Base-by-base conservation (phyloP, 148 eudicot species). In the Fagopyrum esculentum region DNA sequence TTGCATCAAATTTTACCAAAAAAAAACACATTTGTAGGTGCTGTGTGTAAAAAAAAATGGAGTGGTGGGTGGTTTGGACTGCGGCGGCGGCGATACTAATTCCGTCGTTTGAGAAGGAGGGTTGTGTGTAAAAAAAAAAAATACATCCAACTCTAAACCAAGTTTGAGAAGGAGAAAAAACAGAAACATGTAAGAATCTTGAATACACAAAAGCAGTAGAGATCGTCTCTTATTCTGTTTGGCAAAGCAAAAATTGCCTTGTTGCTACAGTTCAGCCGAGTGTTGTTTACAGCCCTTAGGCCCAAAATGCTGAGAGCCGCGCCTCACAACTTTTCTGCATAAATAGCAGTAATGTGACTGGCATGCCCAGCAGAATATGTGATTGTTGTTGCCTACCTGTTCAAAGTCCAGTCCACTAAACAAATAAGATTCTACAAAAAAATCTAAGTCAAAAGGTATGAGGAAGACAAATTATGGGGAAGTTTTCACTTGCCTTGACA, bases 211-310 rank as follows among this genome's bases (percentile, higher is more conserved):
- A 35, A 63, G 35, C 44, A 30, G 69, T 11, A 63, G 12, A 35
- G 19, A 2, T 66, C 2, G 16, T 13, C 29, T 3, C 5, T 60
- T 60, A 55, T 55, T 55, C 19, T 16, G 26, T 29, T 54, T 35
- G 30, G 29, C 10, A 29, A 29, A 26, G 40, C 40, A 57, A 19
- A 22, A 22, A 57, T 6, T 7, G 11, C 0, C 16, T 6, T 10
- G 16, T 3, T 29, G 46, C 19, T 66, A 66, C 3, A 13, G 4
- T 66, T 81, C 93, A 0, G 12, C 91, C 6, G 94, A 84, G 84
- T 95, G 97, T 74, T 95, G 99, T 82, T 90, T 95, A 88, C 99
- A 95, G 29, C 99, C 87, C 76, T 85, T 92, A 40, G 97, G 90
- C 8, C 96, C 91, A 43, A 59, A 95, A 85, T 95, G 99, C 50